Percentiles rank a stretch among this genome's conserved stretches.
Evolutionary conservation across 1,284 basidiomycete species (phyloP).

Genomic region (Puccinia novopanici): DNA sequence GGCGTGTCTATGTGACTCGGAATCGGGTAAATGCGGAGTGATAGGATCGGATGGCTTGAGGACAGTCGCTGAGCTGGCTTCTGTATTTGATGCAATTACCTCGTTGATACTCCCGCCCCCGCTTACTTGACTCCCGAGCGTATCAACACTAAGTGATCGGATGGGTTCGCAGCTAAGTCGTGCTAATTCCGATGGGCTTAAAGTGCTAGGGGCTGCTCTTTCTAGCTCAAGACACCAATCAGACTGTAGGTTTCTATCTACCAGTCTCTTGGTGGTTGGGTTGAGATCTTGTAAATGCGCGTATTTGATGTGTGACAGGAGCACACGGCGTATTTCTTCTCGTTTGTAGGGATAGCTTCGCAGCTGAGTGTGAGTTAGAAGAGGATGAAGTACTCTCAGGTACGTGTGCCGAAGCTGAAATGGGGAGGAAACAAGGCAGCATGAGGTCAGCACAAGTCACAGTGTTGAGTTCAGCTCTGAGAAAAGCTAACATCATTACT

Average conservation of each 20-base stretch:
- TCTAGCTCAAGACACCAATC: conserved; percentile 71
- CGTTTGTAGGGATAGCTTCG: conserved; percentile 83
- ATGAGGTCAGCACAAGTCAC: background rate
- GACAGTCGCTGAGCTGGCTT: background rate
- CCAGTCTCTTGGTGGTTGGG: conserved; percentile 82
- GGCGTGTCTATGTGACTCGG: background rate
- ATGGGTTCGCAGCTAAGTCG: conserved; percentile 7
- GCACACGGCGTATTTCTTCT: conserved; percentile 76
- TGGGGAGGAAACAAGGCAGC: background rate
- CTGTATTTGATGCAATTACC: conserved; percentile 28
- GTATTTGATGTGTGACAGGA: conserved; percentile 76
- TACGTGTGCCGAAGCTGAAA: conserved; percentile 89
- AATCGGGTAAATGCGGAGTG: background rate
- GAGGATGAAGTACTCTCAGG: conserved; percentile 89
- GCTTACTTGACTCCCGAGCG: conserved; percentile 36
- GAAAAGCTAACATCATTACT: conserved; percentile 74
- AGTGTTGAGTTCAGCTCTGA: background rate
- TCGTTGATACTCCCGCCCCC: conserved; percentile 20
- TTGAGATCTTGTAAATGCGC: conserved; percentile 77
- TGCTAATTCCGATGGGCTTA: background rate
- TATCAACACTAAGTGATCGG: conserved; percentile 27
- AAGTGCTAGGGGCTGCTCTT: background rate
- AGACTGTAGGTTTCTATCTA: conserved; percentile 83
- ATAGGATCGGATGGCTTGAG: background rate
- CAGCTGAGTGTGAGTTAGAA: conserved; percentile 91